A percentile compares a stretch with the other conserved stretches of the same genome.
These are phyloP conservation scores for Krasilnikovozyma curviuscula DNA, from an alignment of 768 basidiomycete species.

Conservation along the genomic window DNA sequence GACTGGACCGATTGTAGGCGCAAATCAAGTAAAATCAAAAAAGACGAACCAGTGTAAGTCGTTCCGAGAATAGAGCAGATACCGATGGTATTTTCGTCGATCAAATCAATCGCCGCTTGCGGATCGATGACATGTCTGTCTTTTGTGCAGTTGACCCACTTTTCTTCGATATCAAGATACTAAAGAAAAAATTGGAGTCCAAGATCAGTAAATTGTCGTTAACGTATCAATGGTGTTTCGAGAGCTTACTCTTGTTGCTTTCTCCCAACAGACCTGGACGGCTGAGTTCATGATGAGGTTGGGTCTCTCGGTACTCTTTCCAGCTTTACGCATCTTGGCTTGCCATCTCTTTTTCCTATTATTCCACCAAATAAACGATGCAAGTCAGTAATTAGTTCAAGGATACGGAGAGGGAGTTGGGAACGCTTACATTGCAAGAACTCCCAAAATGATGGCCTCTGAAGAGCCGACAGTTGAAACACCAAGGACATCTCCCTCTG, in stretches of 20 bases:
- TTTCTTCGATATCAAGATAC: constrained; percentile 24
- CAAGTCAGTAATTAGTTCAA: too few relatives aligned
- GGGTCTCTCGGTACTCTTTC: constrained; percentile 16
- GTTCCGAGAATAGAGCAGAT: constrained; percentile 11
- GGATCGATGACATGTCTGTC: constrained; percentile 23
- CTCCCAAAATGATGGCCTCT: constrained; percentile 24
- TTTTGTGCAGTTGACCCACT: constrained; percentile 13
- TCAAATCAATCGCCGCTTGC: constrained; percentile 19
- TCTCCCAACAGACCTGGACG: constrained; percentile 24
- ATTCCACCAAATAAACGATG: too few relatives aligned
- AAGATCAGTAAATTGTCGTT: too few relatives aligned
- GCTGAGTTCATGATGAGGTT: constrained; percentile 21
- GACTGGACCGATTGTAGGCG: too few relatives aligned
- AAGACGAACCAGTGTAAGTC: constrained; percentile 7
- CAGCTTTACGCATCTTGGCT: too few relatives aligned
- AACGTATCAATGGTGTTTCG: too few relatives aligned
- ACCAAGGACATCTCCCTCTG: constrained; percentile 7
- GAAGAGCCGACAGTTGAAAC: constrained; percentile 14
- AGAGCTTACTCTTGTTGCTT: constrained; percentile 16
- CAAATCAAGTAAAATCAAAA: not conserved
- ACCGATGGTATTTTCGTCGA: constrained; percentile 26
- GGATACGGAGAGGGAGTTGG: too few relatives aligned
- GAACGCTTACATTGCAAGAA: constrained; percentile 21
- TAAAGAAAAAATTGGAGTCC: too few relatives aligned
- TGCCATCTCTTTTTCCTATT: too few relatives aligned